Percentiles rank a stretch among this genome's conserved stretches.
Conservation (phyloP, 352 stramenopile genomes). For the Pythium biforme region DNA sequence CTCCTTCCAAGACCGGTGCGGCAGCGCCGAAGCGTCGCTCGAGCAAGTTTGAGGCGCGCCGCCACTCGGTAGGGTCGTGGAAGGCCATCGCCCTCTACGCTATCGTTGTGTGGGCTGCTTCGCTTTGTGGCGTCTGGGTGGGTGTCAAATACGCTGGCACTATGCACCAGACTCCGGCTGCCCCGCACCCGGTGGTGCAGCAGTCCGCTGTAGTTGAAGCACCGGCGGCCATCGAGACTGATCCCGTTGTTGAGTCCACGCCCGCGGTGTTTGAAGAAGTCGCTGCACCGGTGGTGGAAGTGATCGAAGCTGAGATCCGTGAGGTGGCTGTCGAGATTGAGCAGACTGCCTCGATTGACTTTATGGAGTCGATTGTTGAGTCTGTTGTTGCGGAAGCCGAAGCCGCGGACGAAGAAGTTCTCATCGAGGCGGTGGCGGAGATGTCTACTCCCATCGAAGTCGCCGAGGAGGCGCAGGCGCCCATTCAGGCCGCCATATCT, state of each 20-base stretch:
- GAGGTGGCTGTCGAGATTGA: neutral
- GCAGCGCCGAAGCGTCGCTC: neutral
- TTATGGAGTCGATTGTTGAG: neutral
- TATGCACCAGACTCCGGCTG: neutral
- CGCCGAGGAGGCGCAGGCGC: neutral
- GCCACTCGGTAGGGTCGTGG: conserved; percentile 22
- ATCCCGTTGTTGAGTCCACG: conserved; percentile 1
- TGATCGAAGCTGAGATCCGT: neutral
- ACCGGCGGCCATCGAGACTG: neutral
- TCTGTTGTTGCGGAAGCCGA: neutral
- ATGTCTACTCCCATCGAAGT: neutral
- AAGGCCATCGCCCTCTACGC: conserved; percentile 21
- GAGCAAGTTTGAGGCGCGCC: neutral
- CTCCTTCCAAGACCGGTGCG: neutral
- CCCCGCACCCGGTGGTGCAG: neutral
- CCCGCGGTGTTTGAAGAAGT: neutral
- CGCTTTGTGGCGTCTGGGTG: conserved; percentile 21
- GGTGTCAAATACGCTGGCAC: conserved; percentile 19
- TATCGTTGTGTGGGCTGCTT: conserved; percentile 13
- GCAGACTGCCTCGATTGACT: neutral
- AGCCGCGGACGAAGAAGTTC: neutral
- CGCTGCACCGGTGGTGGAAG: neutral
- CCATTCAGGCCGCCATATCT: neutral
- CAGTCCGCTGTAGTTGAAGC: neutral
- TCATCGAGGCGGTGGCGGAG: neutral